These are phyloP conservation scores for Diplodia intermedia DNA, from an alignment of 2,329 filamentous ascomycete species.

Conservation along the genomic window DNA sequence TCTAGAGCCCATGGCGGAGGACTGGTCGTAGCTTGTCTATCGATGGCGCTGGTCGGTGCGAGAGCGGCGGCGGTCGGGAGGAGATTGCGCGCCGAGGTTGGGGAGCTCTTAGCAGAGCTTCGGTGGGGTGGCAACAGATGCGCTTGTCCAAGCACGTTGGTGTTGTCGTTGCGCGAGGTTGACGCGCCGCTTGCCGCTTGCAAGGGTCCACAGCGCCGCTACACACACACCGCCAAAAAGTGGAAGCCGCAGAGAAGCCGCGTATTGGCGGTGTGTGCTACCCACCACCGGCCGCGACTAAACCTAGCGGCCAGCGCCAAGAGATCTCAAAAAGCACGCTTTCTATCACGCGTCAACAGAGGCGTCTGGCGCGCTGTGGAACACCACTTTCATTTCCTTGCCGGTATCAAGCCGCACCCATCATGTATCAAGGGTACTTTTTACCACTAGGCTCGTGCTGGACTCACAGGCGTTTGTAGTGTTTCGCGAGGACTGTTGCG, in stretches of 20 bases:
- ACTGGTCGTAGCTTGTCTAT: constrained; percentile 11
- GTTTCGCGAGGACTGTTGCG: not conserved
- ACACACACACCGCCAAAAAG: constrained; percentile 20
- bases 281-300: constrained; percentile 2
- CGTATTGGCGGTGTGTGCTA: not conserved
- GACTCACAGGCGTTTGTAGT: not conserved
- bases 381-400: not conserved
- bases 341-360: constrained; percentile 12
- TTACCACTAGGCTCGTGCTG: not conserved
- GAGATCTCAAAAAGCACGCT: not conserved
- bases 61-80: constrained; percentile 19
- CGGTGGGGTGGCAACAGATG: not conserved
- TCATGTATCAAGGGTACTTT: not conserved
- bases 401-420: not conserved
- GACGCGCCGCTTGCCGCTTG: constrained; percentile 26
- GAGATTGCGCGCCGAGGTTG: constrained; percentile 8
- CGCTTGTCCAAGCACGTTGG: constrained; percentile 14
- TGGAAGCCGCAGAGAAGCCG: not conserved
- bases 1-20: constrained; percentile 57
- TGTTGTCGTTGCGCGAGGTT: constrained; percentile 28
- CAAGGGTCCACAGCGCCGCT: constrained; percentile 25
- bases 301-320: constrained; percentile 5
- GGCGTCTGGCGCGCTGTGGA: not conserved
- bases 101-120: constrained; percentile 14
- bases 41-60: constrained; percentile 11